These are phyloP conservation scores for Aquanectria penicillioides DNA, from an alignment of 2,329 filamentous ascomycete genomes.

Conservation along the genomic window DNA sequence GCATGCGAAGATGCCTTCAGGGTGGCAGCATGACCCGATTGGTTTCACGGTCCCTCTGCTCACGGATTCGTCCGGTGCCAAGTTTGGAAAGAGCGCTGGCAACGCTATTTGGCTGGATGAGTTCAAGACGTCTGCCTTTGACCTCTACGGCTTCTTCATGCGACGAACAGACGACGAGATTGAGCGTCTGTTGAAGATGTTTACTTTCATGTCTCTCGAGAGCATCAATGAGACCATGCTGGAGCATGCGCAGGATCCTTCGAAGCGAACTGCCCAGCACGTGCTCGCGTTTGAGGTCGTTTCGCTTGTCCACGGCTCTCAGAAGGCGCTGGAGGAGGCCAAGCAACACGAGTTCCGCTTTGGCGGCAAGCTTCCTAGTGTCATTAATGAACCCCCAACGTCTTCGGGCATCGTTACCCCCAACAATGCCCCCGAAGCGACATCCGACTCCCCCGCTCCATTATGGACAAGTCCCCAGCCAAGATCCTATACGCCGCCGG, in stretches of 20 bases:
- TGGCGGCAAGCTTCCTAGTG: constrained; percentile 45
- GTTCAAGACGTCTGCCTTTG: constrained; percentile 82
- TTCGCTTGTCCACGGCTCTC: constrained; percentile 77
- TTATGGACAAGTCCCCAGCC: constrained; percentile 66
- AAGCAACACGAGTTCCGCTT: constrained; percentile 63
- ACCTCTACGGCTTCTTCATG: constrained; percentile 92
- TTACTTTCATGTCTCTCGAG: constrained; percentile 84
- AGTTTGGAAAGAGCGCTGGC: constrained; percentile 94
- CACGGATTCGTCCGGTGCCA: constrained; percentile 84
- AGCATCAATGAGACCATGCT: constrained; percentile 76
- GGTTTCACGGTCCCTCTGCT: constrained; percentile 93
- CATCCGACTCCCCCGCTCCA: constrained; percentile 67
- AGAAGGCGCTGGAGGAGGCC: constrained; percentile 71
- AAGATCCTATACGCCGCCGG: constrained; percentile 69
- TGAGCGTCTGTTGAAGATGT: constrained; percentile 83
- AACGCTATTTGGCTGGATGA: constrained; percentile 94
- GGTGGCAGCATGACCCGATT: constrained; percentile 68
- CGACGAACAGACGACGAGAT: constrained; percentile 84
- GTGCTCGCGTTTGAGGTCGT: constrained; percentile 84
- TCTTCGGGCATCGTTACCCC: constrained; percentile 48
- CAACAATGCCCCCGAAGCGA: constrained; percentile 62
- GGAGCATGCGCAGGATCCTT: constrained; percentile 73
- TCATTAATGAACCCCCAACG: constrained; percentile 43
- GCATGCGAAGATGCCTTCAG: constrained; percentile 49
- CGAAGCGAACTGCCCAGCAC: constrained; percentile 83